A percentile compares a stretch with the other conserved stretches of the same genome.
phyloP scores from a whole-genome alignment of 768 basidiomycete genomes.

The Lepiota venenata region DNA sequence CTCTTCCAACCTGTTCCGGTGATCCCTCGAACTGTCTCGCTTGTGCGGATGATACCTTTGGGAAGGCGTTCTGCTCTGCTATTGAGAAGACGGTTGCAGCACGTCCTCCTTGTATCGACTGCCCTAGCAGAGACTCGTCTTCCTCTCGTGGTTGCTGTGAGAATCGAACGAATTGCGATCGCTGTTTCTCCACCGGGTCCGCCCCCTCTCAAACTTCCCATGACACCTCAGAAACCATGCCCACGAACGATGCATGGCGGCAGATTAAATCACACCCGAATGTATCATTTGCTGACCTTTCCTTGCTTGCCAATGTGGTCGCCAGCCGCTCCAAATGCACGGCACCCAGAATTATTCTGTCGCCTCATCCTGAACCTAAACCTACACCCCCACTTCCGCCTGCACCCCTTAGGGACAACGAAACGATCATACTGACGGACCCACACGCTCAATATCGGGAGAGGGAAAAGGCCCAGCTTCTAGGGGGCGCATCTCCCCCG shows the following conservation, averaged over 20 bases:
- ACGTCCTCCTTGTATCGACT: slow-evolving; percentile 50
- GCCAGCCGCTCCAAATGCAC: slow-evolving; percentile 77
- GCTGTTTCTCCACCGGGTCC: slow-evolving; percentile 18
- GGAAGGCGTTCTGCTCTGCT: slow-evolving; percentile 83
- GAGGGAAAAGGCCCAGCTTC: slow-evolving; percentile 25
- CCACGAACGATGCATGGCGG: slow-evolving; percentile 82
- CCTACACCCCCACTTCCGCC: slow-evolving; percentile 23
- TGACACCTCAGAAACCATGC: slow-evolving; percentile 49
- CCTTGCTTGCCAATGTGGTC: slow-evolving; percentile 85
- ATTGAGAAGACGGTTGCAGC: slow-evolving; percentile 59
- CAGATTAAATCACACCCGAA: slow-evolving; percentile 88
- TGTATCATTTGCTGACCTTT: slow-evolving; percentile 78
- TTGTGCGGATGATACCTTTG: slow-evolving; percentile 83
- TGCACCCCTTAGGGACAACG: slow-evolving; percentile 3
- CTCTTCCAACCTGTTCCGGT: slow-evolving; percentile 62
- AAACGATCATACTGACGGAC: slow-evolving; percentile 45
- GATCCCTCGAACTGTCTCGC: slow-evolving; percentile 85
- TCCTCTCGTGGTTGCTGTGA: slow-evolving; percentile 20
- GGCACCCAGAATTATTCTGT: slow-evolving; percentile 63
- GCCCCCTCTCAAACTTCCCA: slow-evolving; percentile 16
- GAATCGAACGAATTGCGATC: slow-evolving; percentile 19
- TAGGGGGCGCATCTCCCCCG: slow-evolving; percentile 34
- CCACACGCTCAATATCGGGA: slow-evolving; percentile 51
- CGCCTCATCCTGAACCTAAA: slow-evolving; percentile 23
- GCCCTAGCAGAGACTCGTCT: slow-evolving; percentile 35